Evolutionary conservation across 257 asterid genomes (phyloP).

Genomic region (Fraxinus americana): DNA sequence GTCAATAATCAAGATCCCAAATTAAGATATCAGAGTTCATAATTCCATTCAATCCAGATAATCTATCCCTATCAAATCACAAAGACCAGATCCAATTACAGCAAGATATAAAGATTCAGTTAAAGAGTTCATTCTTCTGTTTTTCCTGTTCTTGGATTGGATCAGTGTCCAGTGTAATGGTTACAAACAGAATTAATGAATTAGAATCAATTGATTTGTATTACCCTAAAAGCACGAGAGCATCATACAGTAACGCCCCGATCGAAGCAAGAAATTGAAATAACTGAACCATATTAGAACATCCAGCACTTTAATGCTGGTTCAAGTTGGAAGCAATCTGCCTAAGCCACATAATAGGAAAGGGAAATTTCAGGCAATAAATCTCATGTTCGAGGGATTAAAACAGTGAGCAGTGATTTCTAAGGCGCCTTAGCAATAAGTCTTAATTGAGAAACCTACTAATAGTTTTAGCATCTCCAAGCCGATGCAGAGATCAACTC

Average conservation of each 20-base stretch:
- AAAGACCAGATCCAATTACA: no score
- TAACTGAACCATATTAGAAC: slow-evolving; percentile 29
- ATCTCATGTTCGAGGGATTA: slow-evolving; percentile 18
- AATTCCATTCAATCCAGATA: not conserved
- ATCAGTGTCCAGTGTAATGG: slow-evolving; percentile 10
- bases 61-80: not conserved
- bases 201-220: slow-evolving; percentile 25
- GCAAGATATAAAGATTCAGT: not conserved
- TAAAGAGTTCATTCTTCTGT: not conserved
- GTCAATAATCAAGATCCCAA: no score
- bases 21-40: not conserved
- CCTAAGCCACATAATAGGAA: slow-evolving; percentile 37
- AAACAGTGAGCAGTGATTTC: slow-evolving; percentile 26
- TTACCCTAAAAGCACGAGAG: not conserved
- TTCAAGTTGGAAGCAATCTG: slow-evolving; percentile 35
- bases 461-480: slow-evolving; percentile 76
- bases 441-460: slow-evolving; percentile 22
- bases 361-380: slow-evolving; percentile 33
- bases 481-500: slow-evolving; percentile 94
- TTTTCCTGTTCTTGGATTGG: slow-evolving; percentile 29
- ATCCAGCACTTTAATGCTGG: slow-evolving; percentile 31
- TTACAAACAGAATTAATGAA: not conserved
- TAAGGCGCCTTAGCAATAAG: slow-evolving; percentile 38
- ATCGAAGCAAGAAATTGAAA: slow-evolving; percentile 23
- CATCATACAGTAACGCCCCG: slow-evolving; percentile 15